Base-by-base conservation (phyloP, 2,329 filamentous ascomycete species). In the Fusarium sp. region DNA sequence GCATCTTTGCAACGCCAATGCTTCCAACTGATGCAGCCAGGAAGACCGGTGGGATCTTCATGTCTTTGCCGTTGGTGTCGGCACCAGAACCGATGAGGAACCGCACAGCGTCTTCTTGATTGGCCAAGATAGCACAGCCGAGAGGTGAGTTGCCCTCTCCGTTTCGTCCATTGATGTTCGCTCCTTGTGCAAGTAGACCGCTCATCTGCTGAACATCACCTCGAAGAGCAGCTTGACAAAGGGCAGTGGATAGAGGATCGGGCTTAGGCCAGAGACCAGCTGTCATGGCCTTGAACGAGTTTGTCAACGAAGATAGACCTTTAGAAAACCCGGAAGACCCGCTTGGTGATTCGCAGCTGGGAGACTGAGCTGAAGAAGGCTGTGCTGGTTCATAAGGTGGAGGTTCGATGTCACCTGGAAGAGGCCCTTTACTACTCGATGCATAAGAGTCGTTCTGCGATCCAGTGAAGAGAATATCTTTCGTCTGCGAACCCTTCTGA, bases 201-300 rank as follows among this genome's bases (percentile, higher is more conserved):
- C 74, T 77, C 45, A 83, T 78, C 26, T 83, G 82, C 17, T 74
- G 72, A 2, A 80, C 66, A n/a, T 83, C 80, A 1, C 82, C 82
- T 4, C 75, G 72, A 3, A 78, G 70, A 6, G 79, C 77, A 2
- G 82, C 82, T 39, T 83, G 77, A 22, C 82, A 84, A 24, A 83
- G 79, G 3, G 82, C 81, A 1, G 80, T 80, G 2, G 82, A 82
- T 7, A 84, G 66, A 3, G 82, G 82, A 20, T 83, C 82, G 0
- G 82, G 81, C n/a, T 82, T 82, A 0, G 81, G 39, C 31, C 77
- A 73, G 10, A 84, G 68, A 13, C 71, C 72, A 12, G 80, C 70
- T 1, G 82, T 81, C 64, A 83, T 77, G 17, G 81, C 82, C 26
- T 81, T 83, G 73, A 83, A 81, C 0, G 81, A 80, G 28, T 80